Conservation (phyloP, 768 basidiomycete genomes). For the Punctularia strigosozonata region DNA sequence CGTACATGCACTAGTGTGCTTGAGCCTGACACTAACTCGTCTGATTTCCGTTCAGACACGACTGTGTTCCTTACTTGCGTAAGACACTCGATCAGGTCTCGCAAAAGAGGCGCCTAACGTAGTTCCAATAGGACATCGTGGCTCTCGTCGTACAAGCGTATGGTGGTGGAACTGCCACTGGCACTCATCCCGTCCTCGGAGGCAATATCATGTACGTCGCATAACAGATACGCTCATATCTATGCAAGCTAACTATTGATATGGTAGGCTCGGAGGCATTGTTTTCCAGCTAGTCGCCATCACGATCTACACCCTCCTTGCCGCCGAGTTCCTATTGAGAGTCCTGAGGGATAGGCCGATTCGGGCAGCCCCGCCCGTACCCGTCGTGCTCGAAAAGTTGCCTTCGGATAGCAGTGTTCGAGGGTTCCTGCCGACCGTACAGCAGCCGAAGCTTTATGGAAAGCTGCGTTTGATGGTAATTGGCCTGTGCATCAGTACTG, state of each 20-base stretch:
- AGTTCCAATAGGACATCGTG: conserved; percentile 31
- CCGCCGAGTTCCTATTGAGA: conserved; percentile 33
- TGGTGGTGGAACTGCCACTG: conserved; percentile 37
- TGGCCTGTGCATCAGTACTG: conserved; percentile 25
- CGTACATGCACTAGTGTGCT: conserved; percentile 9
- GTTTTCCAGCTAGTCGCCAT: conserved; percentile 47
- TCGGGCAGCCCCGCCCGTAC: conserved; percentile 5
- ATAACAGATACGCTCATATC: no score
- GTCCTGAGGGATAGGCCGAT: conserved; percentile 25
- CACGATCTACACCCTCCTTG: conserved; percentile 25
- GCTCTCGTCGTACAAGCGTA: conserved; percentile 53
- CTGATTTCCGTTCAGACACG: conserved; percentile 20
- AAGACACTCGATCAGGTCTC: conserved; percentile 1
- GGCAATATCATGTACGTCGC: no score
- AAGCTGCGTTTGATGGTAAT: conserved; percentile 20
- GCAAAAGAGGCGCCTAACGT: no score
- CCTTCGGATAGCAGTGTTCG: no score
- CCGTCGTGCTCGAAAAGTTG: no score
- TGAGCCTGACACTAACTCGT: neutral
- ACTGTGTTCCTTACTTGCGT: conserved; percentile 29
- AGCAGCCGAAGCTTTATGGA: conserved; percentile 6
- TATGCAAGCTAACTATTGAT: no score
- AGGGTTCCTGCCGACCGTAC: conserved; percentile 5
- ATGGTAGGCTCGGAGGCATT: conserved; percentile 56
- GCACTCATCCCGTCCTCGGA: conserved; percentile 11